phyloP scores from a whole-genome alignment of 2,329 filamentous ascomycete species.

The Westerdykella sp. region DNA sequence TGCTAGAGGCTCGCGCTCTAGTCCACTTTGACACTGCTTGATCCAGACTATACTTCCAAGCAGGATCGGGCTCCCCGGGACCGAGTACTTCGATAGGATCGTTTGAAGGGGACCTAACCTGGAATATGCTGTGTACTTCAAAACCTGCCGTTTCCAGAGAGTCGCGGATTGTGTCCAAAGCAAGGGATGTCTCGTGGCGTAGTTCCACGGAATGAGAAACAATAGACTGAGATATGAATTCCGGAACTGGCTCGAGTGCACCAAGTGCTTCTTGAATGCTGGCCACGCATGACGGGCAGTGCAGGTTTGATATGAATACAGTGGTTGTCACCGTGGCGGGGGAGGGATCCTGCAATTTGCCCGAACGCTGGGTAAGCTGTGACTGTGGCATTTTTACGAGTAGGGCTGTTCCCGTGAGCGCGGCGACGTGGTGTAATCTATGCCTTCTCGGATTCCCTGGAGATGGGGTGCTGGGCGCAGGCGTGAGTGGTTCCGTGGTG shows the following conservation, averaged over 20 bases:
- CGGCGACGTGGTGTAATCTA: slow-evolving; percentile 13
- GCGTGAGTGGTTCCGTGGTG: slow-evolving; percentile 12
- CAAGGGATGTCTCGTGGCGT: slow-evolving; percentile 44
- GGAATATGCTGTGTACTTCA: slow-evolving; percentile 49
- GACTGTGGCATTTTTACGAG: slow-evolving; percentile 11
- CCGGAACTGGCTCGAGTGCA: slow-evolving; percentile 43
- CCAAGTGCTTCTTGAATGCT: slow-evolving; percentile 56
- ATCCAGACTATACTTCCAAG: slow-evolving; percentile 33
- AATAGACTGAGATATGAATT: slow-evolving; percentile 62
- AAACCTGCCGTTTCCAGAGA: slow-evolving; percentile 55
- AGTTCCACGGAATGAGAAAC: slow-evolving; percentile 64
- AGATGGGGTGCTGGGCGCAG: slow-evolving; percentile 3
- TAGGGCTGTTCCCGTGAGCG: slow-evolving; percentile 1
- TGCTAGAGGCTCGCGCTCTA: slow-evolving; percentile 7
- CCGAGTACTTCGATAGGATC: slow-evolving; percentile 13
- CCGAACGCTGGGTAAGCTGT: slow-evolving; percentile 1
- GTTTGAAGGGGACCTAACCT: slow-evolving; percentile 16
- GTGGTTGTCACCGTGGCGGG: slow-evolving; percentile 42
- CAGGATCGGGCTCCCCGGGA: slow-evolving; percentile 10
- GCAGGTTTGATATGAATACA: slow-evolving; percentile 66
- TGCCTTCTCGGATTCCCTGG: slow-evolving; percentile 4
- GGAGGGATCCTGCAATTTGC: slow-evolving; percentile 10
- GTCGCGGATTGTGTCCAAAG: slow-evolving; percentile 37
- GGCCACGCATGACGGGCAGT: slow-evolving; percentile 68
- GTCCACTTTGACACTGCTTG: slow-evolving; percentile 29